Conservation (phyloP, 2,329 filamentous ascomycete genomes). For the Ophiocordyceps unilateralis region DNA sequence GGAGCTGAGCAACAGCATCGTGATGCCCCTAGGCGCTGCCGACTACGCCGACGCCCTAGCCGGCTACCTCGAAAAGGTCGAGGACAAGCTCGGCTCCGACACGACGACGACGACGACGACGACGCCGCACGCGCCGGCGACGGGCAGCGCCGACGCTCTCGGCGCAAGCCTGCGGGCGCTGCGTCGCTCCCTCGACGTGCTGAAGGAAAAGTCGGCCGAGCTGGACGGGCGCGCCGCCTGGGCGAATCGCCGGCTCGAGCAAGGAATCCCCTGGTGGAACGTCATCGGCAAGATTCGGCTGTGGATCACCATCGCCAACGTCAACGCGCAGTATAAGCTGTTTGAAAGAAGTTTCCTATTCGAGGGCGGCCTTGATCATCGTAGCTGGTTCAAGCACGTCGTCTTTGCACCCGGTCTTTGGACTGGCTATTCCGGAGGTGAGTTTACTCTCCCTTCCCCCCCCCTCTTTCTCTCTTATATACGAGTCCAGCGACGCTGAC, state of each 20-base stretch:
- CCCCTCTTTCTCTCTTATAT: background rate
- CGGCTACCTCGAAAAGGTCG: slow-evolving; percentile 32
- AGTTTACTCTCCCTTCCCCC: slow-evolving; percentile 12
- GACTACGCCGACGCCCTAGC: slow-evolving; percentile 44
- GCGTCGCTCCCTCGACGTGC: slow-evolving; percentile 17
- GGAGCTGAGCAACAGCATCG: slow-evolving; percentile 40
- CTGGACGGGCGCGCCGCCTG: slow-evolving; percentile 28
- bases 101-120: slow-evolving; percentile 6
- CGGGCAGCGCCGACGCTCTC: slow-evolving; percentile 22
- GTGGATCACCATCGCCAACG: slow-evolving; percentile 41
- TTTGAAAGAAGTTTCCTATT: slow-evolving; percentile 72
- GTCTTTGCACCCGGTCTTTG: slow-evolving; percentile 83
- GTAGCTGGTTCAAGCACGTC: slow-evolving; percentile 87
- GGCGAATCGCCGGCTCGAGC: slow-evolving; percentile 23
- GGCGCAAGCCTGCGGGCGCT: slow-evolving; percentile 20
- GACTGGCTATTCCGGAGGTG: slow-evolving; percentile 75
- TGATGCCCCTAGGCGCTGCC: slow-evolving; percentile 46
- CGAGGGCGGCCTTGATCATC: slow-evolving; percentile 55
- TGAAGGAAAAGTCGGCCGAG: slow-evolving; percentile 21
- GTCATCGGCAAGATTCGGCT: slow-evolving; percentile 51
- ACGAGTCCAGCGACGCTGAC: background rate
- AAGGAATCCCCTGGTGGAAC: slow-evolving; percentile 62
- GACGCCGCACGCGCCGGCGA: slow-evolving; percentile 7
- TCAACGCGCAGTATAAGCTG: slow-evolving; percentile 70
- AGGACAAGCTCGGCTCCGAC: slow-evolving; percentile 25